phyloP scores from a whole-genome alignment of 192 early-diverging fungal species.

The Coemansia umbellata region DNA sequence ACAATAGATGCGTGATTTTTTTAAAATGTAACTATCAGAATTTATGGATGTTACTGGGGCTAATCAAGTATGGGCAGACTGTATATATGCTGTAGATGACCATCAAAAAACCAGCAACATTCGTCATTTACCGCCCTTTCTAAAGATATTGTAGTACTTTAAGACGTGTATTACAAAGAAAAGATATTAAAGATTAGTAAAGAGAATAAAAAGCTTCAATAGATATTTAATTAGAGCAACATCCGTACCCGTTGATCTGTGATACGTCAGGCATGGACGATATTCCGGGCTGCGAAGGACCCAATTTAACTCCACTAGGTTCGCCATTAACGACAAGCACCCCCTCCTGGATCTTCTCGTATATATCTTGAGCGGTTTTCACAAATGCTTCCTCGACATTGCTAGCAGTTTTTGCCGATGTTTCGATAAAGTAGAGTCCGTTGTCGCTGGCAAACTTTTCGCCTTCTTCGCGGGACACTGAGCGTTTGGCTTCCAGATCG shows the following conservation, averaged over 20 bases:
- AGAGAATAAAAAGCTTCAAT: not conserved
- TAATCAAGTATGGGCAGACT: no score
- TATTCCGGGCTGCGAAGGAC: constrained; percentile 57
- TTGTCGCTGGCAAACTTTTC: constrained; percentile 83
- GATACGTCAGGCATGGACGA: constrained; percentile 56
- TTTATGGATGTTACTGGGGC: no score
- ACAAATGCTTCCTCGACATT: constrained; percentile 83
- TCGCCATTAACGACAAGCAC: constrained; percentile 71
- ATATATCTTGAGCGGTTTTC: constrained; percentile 75
- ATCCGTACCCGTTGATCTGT: constrained; percentile 36
- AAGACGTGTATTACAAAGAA: not conserved
- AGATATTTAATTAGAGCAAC: constrained; percentile 21
- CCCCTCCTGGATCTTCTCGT: constrained; percentile 74
- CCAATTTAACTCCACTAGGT: constrained; percentile 58
- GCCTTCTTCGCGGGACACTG: constrained; percentile 82
- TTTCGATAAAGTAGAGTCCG: constrained; percentile 86
- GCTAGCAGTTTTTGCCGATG: constrained; percentile 81
- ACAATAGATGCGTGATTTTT: no score
- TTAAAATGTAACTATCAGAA: no score
- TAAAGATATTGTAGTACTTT: no score
- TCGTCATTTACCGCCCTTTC: no score
- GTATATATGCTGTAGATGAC: no score
- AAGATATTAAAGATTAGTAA: not conserved
- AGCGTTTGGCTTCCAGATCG: constrained; percentile 76
- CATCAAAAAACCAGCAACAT: no score